Evolutionary conservation across 2,329 filamentous ascomycete genomes (phyloP).

Genomic region (Dactylella cylindrospora): DNA sequence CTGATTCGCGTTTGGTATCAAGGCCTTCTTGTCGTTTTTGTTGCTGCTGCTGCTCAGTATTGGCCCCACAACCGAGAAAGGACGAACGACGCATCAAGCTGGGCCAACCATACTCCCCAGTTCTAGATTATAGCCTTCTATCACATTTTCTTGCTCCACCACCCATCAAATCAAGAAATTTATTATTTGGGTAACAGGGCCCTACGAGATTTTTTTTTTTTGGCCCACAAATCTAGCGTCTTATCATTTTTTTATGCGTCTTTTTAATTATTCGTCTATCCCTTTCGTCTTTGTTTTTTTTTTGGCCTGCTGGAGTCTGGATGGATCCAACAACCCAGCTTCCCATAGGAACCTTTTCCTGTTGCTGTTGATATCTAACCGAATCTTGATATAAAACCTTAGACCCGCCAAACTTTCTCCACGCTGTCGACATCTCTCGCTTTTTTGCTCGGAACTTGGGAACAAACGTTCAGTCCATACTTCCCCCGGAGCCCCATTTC

Average conservation of each 20-base stretch:
- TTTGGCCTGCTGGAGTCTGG: conserved; percentile 2
- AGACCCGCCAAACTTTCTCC: conserved; percentile 3
- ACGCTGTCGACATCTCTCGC: not conserved
- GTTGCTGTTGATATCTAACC: conserved; percentile 11
- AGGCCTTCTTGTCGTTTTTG: too few species aligned
- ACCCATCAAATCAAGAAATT: conserved; percentile 40
- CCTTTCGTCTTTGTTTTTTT: not conserved
- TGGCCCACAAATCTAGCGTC: conserved; percentile 30
- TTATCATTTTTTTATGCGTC: conserved; percentile 1
- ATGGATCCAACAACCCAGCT: too few species aligned
- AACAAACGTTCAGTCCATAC: not conserved
- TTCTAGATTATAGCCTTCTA: conserved; percentile 30
- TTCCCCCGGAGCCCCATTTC: conserved; percentile 1
- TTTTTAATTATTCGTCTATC: too few species aligned
- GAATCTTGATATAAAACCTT: conserved; percentile 24
- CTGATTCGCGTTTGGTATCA: conserved; percentile 27
- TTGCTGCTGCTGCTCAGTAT: conserved; percentile 28
- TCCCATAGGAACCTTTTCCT: too few species aligned
- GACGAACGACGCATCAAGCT: conserved; percentile 40
- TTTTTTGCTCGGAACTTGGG: conserved; percentile 1
- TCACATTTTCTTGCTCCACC: conserved; percentile 23
- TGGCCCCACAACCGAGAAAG: conserved; percentile 32
- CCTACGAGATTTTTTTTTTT: conserved; percentile 26
- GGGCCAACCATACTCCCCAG: conserved; percentile 24
- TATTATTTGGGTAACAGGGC: conserved; percentile 2